These are phyloP conservation scores for Phytophthora constricta DNA, from an alignment of 352 stramenopile genomes.

Conservation along the genomic window DNA sequence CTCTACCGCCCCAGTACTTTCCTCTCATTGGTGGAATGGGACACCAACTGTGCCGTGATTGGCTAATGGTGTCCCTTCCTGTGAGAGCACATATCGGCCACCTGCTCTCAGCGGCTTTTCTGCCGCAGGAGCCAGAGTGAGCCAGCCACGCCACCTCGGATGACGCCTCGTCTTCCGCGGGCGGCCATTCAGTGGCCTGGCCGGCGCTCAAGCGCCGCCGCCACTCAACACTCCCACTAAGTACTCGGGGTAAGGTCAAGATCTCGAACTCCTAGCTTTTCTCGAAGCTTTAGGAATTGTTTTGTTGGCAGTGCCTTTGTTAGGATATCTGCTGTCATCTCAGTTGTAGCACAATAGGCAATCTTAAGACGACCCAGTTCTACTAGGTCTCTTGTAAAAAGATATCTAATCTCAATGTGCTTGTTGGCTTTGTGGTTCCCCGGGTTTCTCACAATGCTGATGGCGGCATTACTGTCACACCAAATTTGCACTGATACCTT, in stretches of 20 bases:
- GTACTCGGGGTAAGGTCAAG: conserved; percentile 7
- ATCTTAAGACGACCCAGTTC: conserved; percentile 9
- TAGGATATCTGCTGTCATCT: conserved; percentile 27
- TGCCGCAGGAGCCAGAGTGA: no score
- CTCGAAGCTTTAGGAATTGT: conserved; percentile 25
- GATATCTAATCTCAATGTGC: conserved; percentile 29
- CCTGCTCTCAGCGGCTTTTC: no score
- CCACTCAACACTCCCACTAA: conserved; percentile 26
- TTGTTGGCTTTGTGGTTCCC: conserved; percentile 27
- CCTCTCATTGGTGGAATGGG: neutral
- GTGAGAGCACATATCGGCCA: no score
- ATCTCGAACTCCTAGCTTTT: conserved; percentile 17
- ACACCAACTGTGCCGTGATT: no score
- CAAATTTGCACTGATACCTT: conserved; percentile 15
- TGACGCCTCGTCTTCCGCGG: no score
- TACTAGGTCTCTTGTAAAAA: conserved; percentile 23
- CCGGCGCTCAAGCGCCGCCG: no score
- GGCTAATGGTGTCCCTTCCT: no score
- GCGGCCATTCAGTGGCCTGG: no score
- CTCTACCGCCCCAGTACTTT: neutral
- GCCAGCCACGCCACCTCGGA: neutral
- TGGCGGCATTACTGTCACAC: conserved; percentile 30
- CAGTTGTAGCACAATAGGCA: conserved; percentile 12
- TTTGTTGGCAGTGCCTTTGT: conserved; percentile 28
- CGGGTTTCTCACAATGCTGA: conserved; percentile 27